Base-by-base conservation (phyloP, 2,329 filamentous ascomycete genomes). In the Sporothrix curviconia region DNA sequence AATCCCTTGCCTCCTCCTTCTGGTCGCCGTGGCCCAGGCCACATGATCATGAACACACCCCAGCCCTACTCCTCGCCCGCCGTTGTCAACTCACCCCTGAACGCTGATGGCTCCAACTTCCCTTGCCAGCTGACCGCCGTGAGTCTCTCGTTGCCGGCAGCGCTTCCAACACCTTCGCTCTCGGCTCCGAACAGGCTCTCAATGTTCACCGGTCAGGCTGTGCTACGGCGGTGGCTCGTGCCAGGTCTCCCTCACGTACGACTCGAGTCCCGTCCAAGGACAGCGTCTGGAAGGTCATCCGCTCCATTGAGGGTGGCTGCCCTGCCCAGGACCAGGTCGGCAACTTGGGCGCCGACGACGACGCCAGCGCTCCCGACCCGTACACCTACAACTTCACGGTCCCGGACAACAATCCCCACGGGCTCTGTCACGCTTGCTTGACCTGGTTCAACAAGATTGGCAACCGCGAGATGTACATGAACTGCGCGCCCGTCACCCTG, bases 391-490 rank as follows among this genome's bases (percentile, higher is more conserved):
- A 82, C 30, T 95, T 86, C 73, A 80, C 74, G 0, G 83, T 96
- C 6, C 92, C 92, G 0, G 69, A 78, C 0, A 81, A 85, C 22
- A n/a, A 79, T 96, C 47, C 82, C 85, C 8, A 75, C 85, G 1
- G 94, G 92, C 4, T 80, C 91, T 40, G 92, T 88, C 25, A 89
- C 85, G 0, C 77, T 97, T 5, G 90, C 90, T 0, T 97, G 91
- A 90, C 90, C 0, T 97, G 94, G 94, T 84, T 95, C 72, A 97
- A 97, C 77, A 87, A 87, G 59, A 67, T 95, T 9, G 94, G 94
- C 3, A 96, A 96, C 75, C 86, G 92, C 1, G 94, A 97, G 69
- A 90, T 96, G 80, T 96, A 97, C 79, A 95, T 96, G 91, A 95
- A 96, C 79, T 99, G 92, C 65, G 90, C 87, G 0, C 83, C 89